Evolutionary conservation across 1,139 yeast species (phyloP).

Genomic region (Hansenula sp.): DNA sequence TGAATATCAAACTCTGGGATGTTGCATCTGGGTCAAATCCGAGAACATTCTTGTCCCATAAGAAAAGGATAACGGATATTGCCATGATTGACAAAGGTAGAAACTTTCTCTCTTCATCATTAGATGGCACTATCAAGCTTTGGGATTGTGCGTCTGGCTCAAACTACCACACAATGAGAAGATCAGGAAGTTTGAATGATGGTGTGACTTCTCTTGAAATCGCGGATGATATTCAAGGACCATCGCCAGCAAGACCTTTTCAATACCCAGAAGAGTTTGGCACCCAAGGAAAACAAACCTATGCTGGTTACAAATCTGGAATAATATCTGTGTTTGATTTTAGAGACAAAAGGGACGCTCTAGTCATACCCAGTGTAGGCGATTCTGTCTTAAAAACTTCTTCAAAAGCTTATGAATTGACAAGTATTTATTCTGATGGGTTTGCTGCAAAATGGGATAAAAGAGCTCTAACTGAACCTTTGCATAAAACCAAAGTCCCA

Average conservation of each 20-base stretch:
- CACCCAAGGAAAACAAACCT: slow-evolving; percentile 33
- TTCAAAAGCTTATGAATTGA: slow-evolving; percentile 13
- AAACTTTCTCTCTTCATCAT: slow-evolving; percentile 50
- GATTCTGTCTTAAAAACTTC: slow-evolving; percentile 12
- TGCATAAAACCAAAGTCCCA: not conserved
- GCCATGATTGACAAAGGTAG: slow-evolving; percentile 59
- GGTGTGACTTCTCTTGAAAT: slow-evolving; percentile 27
- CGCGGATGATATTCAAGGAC: not conserved
- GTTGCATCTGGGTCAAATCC: slow-evolving; percentile 42
- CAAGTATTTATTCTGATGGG: not conserved
- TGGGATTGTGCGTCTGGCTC: slow-evolving; percentile 69
- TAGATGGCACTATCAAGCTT: slow-evolving; percentile 50
- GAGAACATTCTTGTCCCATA: slow-evolving; percentile 47
- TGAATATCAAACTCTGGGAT: slow-evolving; percentile 56
- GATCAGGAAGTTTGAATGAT: slow-evolving; percentile 33
- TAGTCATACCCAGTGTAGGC: slow-evolving; percentile 19
- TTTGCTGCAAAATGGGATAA: not conserved
- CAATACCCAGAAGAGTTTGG: slow-evolving; percentile 31
- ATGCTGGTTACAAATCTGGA: slow-evolving; percentile 51
- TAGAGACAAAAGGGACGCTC: slow-evolving; percentile 19
- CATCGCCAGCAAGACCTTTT: not conserved
- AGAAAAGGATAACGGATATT: slow-evolving; percentile 39
- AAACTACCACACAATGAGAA: slow-evolving; percentile 35
- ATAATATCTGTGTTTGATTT: slow-evolving; percentile 37
- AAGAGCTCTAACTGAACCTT: not conserved